Evolutionary conservation across 2,329 filamentous ascomycete species (phyloP).

Genomic region (Xylaria hypoxylon): DNA sequence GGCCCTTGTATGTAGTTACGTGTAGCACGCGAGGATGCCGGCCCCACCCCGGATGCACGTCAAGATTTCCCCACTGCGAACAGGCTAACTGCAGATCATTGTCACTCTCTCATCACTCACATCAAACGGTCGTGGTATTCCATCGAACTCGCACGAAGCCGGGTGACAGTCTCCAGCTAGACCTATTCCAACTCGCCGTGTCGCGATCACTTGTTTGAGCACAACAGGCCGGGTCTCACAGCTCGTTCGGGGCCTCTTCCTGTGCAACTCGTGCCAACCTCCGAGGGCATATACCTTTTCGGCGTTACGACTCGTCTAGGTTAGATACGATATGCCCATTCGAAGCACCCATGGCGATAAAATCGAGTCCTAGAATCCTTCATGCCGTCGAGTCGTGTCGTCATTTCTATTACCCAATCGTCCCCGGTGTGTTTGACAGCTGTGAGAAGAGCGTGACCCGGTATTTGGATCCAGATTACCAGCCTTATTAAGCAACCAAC

Average conservation of each 20-base stretch:
- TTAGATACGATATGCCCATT: neutral
- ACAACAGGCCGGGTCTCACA: constrained; percentile 15
- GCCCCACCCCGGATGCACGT: constrained; percentile 31
- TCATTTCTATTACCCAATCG: neutral
- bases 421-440: neutral
- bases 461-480: constrained; percentile 18
- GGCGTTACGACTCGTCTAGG: neutral
- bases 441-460: constrained; percentile 4
- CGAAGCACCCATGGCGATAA: neutral
- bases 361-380: neutral
- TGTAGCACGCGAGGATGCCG: constrained; percentile 15
- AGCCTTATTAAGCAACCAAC: constrained; percentile 35
- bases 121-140: constrained; percentile 33
- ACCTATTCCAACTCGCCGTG: constrained; percentile 17
- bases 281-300: neutral
- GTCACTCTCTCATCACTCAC: constrained; percentile 19
- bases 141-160: constrained; percentile 21
- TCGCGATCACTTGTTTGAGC: constrained; percentile 11
- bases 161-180: constrained; percentile 13
- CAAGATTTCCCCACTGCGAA: constrained; percentile 37
- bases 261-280: neutral
- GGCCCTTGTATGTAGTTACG: constrained; percentile 10
- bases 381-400: neutral
- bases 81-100: constrained; percentile 33
- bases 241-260: constrained; percentile 7